These are phyloP conservation scores for Mucuna pruriens DNA, from an alignment of 306 rosid species.

Conservation along the genomic window DNA sequence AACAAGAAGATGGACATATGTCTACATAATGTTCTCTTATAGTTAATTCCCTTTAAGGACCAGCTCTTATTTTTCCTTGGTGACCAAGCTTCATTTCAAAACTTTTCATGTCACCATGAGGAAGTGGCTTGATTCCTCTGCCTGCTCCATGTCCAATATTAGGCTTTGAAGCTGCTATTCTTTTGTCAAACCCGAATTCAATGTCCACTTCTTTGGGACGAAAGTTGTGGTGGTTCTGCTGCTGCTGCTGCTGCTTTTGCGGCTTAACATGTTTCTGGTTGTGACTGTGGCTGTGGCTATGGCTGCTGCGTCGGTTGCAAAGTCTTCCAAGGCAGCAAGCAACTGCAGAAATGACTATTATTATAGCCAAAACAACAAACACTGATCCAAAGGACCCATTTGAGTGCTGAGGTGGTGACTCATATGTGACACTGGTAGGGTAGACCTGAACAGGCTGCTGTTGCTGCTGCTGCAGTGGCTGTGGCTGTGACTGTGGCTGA, in stretches of 20 bases:
- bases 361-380: slow-evolving; percentile 79
- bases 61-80: slow-evolving; percentile 49
- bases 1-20: slow-evolving; percentile 30
- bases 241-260: slow-evolving; percentile 49
- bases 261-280: slow-evolving; percentile 48
- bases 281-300: slow-evolving; percentile 24
- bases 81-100: slow-evolving; percentile 55
- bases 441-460: slow-evolving; percentile 71
- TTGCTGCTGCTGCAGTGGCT: slow-evolving; percentile 55
- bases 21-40: neutral
- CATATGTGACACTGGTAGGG: slow-evolving; percentile 59
- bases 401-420: slow-evolving; percentile 71
- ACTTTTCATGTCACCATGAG: slow-evolving; percentile 50
- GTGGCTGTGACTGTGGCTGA: slow-evolving; percentile 45
- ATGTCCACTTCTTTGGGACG: slow-evolving; percentile 60
- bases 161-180: slow-evolving; percentile 52
- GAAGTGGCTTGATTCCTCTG: slow-evolving; percentile 42
- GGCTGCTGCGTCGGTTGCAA: slow-evolving; percentile 61
- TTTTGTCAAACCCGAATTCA: slow-evolving; percentile 76
- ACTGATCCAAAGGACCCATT: slow-evolving; percentile 90
- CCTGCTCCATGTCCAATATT: slow-evolving; percentile 48
- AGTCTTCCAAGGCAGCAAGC: slow-evolving; percentile 92
- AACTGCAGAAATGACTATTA: slow-evolving; percentile 71
- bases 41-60: slow-evolving; percentile 36
- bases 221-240: slow-evolving; percentile 37